Evolutionary conservation across 495 filamentous ascomycete species (phyloP), one percentile per base, ranked within the genome.

Genomic region (Penicillium arizonense): DNA sequence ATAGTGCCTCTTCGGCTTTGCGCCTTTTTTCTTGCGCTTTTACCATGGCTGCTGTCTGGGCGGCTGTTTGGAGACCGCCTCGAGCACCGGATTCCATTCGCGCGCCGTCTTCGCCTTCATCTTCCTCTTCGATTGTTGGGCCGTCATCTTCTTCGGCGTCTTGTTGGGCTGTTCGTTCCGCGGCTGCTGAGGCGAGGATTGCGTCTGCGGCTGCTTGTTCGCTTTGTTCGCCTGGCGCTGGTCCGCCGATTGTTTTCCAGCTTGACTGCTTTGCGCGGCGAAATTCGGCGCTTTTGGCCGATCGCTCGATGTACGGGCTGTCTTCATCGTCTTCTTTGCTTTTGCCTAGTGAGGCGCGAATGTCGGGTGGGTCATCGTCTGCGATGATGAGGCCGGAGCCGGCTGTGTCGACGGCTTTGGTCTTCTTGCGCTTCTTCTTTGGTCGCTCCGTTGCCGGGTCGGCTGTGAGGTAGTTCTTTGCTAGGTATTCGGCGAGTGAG

Each of bases 391-490:
- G 85, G 52, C 91, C 90, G 18, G 69, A 60, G 44, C 45, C 40
- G 40, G 72, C 65, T n/a, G 72, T 70, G 53, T 75, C 69, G 57
- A 82, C 77, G 50, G 82, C 68, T 65, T 94, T 94, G 57, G 88
- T 85, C 77, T 96, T 96, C 73, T 90, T 91, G 63, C 85, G 87
- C 63, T 92, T 91, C 65, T 87, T 85, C 23, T 82, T 80, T 11
- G 87, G 76, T 41, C 86, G 84, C 37, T 84, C 73, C n/a, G 70
- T 52, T 9, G 56, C 51, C 1, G 72, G 70, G 67, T 93, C 89
- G 28, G 89, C 87, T 4, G 81, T 90, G 33, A 99, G 86, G 73
- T 99, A 99, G 70, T 91, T 96, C 58, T 91, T 87, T 47, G 94
- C 92, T 44, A 99, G 86, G 70, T 97, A 99, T 70, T 84, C 82